Conservation (phyloP, 2,329 filamentous ascomycete genomes). For the Colletotrichum echinochloae region DNA sequence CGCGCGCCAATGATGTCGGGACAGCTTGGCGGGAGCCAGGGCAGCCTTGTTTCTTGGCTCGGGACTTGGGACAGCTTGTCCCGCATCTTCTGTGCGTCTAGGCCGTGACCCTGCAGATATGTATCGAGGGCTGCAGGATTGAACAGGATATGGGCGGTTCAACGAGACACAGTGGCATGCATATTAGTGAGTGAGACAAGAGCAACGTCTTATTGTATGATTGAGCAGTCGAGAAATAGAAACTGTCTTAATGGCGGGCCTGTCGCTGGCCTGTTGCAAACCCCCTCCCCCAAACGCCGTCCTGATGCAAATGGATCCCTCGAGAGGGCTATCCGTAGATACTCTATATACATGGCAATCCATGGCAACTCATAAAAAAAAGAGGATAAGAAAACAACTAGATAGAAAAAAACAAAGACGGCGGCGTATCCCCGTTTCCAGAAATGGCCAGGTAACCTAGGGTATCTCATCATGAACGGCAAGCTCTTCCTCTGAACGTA, state of each 20-base stretch:
- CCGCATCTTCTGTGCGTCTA: conserved; percentile 25
- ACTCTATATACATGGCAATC: conserved; percentile 25
- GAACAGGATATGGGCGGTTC: conserved; percentile 7
- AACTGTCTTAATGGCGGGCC: conserved; percentile 27
- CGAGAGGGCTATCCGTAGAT: conserved; percentile 21
- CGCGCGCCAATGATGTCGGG: conserved; percentile 35
- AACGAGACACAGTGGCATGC: not conserved
- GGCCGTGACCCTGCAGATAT: conserved; percentile 13
- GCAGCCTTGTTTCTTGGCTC: conserved; percentile 33
- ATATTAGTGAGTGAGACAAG: not conserved
- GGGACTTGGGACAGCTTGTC: conserved; percentile 33
- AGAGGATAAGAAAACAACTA: not conserved
- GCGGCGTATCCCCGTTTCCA: conserved; percentile 21
- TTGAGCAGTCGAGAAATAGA: conserved; percentile 15
- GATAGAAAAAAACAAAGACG: conserved; percentile 8
- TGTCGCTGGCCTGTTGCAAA: conserved; percentile 32
- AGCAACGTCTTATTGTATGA: conserved; percentile 4
- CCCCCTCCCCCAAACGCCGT: conserved; percentile 27
- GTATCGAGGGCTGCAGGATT: not conserved
- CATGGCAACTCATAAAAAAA: not conserved
- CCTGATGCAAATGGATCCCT: conserved; percentile 35
- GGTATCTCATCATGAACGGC: conserved; percentile 40
- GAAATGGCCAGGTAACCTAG: conserved; percentile 33
- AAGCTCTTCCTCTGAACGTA: conserved; percentile 31
- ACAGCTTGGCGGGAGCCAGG: conserved; percentile 31